Evolutionary conservation across 208 protist species (phyloP).

Genomic region (Naegleria lovaniensis): DNA sequence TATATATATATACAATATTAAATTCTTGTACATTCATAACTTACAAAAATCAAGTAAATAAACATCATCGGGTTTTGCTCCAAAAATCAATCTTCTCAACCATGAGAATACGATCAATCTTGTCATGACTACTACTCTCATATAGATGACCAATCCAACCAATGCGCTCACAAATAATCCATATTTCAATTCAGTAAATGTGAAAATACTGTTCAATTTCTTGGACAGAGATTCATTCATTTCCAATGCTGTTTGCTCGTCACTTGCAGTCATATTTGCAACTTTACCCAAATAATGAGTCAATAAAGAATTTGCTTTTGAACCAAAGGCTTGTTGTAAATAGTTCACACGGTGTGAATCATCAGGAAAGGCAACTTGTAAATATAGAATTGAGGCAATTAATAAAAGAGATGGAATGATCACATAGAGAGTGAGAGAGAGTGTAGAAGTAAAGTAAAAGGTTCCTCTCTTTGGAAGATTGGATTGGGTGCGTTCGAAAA

Average conservation of each 20-base stretch:
- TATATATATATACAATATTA: no score
- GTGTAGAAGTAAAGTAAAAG: background rate
- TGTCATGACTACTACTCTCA: background rate
- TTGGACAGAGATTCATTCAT: background rate
- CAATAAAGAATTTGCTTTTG: background rate
- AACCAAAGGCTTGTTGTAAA: background rate
- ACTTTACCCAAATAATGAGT: background rate
- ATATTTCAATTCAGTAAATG: background rate
- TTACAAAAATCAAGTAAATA: background rate
- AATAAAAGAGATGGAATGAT: background rate
- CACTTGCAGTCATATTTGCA: background rate
- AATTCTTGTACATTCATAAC: no score
- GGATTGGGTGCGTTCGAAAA: background rate
- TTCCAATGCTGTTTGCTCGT: background rate
- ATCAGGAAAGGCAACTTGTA: background rate
- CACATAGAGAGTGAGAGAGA: background rate
- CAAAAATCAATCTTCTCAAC: conserved; percentile 3
- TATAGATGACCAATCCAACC: background rate
- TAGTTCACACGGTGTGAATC: background rate
- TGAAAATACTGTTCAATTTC: background rate
- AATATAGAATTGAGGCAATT: background rate
- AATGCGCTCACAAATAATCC: background rate
- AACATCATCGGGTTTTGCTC: background rate
- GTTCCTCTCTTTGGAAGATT: background rate
- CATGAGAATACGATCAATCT: background rate